Base-by-base conservation (phyloP, 108 stramenopile species). In the Pseudonitzschia delicatissima region DNA sequence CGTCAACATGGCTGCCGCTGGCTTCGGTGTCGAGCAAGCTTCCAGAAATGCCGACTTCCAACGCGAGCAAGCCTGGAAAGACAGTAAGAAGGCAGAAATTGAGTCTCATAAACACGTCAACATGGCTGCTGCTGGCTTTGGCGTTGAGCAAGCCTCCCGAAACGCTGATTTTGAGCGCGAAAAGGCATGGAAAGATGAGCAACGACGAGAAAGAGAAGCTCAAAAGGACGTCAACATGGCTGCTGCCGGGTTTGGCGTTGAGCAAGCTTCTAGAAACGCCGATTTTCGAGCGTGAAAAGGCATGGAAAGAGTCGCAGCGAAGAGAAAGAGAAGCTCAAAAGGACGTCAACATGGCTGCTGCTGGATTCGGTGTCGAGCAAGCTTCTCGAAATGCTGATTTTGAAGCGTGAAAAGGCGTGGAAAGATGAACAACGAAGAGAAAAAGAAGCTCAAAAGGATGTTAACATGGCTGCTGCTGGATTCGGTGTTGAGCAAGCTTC, bases 141-240 rank as follows among this genome's bases (percentile, higher is more conserved):
- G 66, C 27, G 62, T 47, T 4, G 62, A 63, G 15, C 62, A 63
- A 25, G 62, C 62, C 26, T 20, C 62, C 15, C 15, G 62, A 27
- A 63, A 50, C 32, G 48, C 65, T 23, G 50, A 50, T 34, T 66
- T 66, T 26, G 45, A 58, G 25, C 65, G 66, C 23, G 58, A 73
- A 36, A 45, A 66, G 58, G 57, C 34, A 15, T 59, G 45, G 45
- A 66, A 66, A 58, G 55, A 66, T 11, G 57, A 39, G 9, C 49
- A 50, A 23, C 37, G 50, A 33, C 55, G 53, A 27, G 57, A 69
- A 18, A 71, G 47, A 29, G 62, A 45, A 18, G 47, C 50, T 12
- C 66, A 69, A 25, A 79, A 74, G 67, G 63, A 80, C 33, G 71
- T 76, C 9, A 71, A 73, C 57, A 79, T 72, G 68, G 73, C 72